These are phyloP conservation scores for Pelargonium cotyledonis DNA, from an alignment of 441 rosid species.

Conservation along the genomic window DNA sequence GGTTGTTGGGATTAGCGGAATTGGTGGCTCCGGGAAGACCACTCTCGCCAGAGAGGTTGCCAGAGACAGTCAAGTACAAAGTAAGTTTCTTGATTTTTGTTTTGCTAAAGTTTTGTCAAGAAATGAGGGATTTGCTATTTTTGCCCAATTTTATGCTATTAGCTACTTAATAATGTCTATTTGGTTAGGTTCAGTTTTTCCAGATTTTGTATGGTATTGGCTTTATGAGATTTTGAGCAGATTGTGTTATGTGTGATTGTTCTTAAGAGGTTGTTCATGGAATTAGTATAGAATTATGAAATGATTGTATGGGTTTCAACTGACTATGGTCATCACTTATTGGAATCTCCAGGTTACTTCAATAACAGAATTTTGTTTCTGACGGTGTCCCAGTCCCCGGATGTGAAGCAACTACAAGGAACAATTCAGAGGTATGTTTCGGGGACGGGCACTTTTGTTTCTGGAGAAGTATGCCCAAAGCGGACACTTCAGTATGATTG, in stretches of 20 bases:
- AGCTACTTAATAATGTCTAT: too few relatives aligned
- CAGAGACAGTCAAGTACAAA: conserved; percentile 47
- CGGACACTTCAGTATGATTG: conserved; percentile 33
- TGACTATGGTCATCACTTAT: background rate
- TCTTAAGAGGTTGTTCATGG: too few relatives aligned
- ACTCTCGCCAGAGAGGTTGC: conserved; percentile 65
- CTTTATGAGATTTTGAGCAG: too few relatives aligned
- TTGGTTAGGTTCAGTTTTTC: too few relatives aligned
- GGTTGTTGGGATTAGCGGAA: conserved; percentile 60
- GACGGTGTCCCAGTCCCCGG: conserved; percentile 80
- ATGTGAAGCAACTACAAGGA: conserved; percentile 39
- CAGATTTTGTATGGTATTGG: too few relatives aligned
- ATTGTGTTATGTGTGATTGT: too few relatives aligned
- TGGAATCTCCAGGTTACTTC: conserved; percentile 39
- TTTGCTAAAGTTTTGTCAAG: background rate
- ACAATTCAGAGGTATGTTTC: conserved; percentile 37
- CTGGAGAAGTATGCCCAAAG: conserved; percentile 20
- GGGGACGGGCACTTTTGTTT: conserved; percentile 28
- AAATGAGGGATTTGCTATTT: too few relatives aligned
- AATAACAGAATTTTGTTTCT: conserved; percentile 46
- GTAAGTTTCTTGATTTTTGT: conserved; percentile 33
- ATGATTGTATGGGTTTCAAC: background rate
- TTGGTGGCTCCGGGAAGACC: conserved; percentile 87
- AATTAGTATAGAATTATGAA: too few relatives aligned
- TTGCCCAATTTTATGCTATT: too few relatives aligned